Percentiles rank a stretch among this genome's conserved stretches.
These are phyloP conservation scores for Posidonia oceanica DNA, from an alignment of 116 monocot genomes.

Conservation along the genomic window DNA sequence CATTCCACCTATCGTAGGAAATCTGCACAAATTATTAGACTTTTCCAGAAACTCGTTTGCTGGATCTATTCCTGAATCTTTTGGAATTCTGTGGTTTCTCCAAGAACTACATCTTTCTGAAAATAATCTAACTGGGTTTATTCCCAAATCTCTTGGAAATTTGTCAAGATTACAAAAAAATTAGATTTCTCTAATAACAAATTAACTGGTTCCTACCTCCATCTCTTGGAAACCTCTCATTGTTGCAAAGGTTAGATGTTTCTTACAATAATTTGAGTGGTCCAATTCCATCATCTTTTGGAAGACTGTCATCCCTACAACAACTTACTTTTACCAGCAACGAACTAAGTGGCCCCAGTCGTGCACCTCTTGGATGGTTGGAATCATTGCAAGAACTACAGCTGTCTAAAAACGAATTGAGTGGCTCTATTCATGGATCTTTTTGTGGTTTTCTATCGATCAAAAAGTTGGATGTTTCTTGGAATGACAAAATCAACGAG, in stretches of 20 bases:
- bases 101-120: neutral
- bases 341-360: neutral
- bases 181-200: conserved; percentile 7
- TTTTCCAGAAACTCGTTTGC: neutral
- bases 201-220: conserved; percentile 6
- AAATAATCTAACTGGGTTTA: neutral
- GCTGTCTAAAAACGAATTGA: neutral
- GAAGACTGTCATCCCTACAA: neutral
- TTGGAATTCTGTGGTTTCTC: neutral
- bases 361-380: neutral
- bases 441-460: neutral
- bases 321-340: neutral
- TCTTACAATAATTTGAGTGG: conserved; percentile 1
- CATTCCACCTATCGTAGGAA: neutral
- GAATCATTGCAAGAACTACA: neutral
- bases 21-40: conserved; percentile 13
- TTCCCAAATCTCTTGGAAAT: conserved; percentile 11
- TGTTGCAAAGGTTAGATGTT: neutral
- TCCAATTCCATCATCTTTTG: neutral
- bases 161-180: neutral
- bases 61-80: neutral
- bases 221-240: neutral
- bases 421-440: neutral
- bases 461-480: neutral
- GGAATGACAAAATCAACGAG: neutral